Percentiles rank a stretch among this genome's conserved stretches.
phyloP scores from a whole-genome alignment of 1,284 basidiomycete species.

The Rhodotorula sp. region DNA sequence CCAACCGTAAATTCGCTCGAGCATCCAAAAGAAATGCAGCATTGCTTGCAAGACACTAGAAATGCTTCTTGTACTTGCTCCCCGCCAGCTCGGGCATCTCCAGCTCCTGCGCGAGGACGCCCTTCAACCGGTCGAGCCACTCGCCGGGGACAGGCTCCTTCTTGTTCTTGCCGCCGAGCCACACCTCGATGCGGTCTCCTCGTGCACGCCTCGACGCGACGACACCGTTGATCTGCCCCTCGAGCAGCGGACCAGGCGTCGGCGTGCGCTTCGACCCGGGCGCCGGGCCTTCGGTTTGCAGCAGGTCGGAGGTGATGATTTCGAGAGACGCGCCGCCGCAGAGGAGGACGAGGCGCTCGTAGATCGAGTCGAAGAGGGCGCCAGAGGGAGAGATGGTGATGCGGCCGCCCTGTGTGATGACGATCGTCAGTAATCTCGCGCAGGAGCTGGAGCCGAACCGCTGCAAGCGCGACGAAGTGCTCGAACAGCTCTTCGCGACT shows the following conservation, averaged over 20 bases:
- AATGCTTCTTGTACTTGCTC: conserved; percentile 40
- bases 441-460: background rate
- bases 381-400: conserved; percentile 37
- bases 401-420: conserved; percentile 30
- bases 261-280: conserved; percentile 9
- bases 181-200: conserved; percentile 42
- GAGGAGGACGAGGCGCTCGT: conserved; percentile 39
- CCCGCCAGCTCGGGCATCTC: conserved; percentile 33
- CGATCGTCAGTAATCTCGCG: background rate
- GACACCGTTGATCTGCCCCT: conserved; percentile 36
- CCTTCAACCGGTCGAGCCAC: conserved; percentile 38
- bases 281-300: conserved; percentile 15
- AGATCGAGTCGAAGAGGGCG: conserved; percentile 31
- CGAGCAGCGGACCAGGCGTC: conserved; percentile 9
- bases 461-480: too few relatives aligned
- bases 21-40: too few relatives aligned
- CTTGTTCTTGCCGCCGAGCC: conserved; percentile 36
- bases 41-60: background rate
- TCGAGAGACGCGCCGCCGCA: conserved; percentile 38
- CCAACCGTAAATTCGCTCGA: too few relatives aligned
- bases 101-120: conserved; percentile 34
- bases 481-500: too few relatives aligned
- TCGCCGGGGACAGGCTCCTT: conserved; percentile 25
- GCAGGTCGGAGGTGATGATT: conserved; percentile 21
- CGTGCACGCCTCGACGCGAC: conserved; percentile 37